Evolutionary conservation across 306 rosid genomes (phyloP).

Genomic region (Ormosia emarginata): DNA sequence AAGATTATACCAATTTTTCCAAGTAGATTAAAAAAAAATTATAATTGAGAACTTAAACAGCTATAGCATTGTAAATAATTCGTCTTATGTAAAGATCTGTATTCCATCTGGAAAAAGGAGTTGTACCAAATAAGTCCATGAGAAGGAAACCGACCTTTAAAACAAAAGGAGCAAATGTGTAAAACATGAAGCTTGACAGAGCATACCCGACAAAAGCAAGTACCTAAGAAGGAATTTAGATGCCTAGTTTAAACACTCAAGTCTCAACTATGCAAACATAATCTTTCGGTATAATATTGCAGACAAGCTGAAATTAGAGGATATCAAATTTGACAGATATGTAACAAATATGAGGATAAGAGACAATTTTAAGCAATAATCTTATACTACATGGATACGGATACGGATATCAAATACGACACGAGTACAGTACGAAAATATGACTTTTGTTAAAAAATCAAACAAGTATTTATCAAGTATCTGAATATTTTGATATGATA

Average conservation of each 20-base stretch:
- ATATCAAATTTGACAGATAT: too few species aligned
- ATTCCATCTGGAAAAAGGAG: background rate
- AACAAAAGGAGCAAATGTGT: conserved; percentile 33
- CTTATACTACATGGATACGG: too few species aligned
- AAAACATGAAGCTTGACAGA: conserved; percentile 25
- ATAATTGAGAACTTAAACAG: background rate
- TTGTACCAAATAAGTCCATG: background rate
- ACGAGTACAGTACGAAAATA: too few species aligned
- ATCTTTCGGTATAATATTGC: too few species aligned
- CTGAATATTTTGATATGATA: too few species aligned
- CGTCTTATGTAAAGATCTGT: background rate
- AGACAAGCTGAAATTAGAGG: too few species aligned
- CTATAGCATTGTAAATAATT: background rate
- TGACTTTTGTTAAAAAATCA: too few species aligned
- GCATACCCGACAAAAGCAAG: conserved; percentile 25
- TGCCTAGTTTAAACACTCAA: background rate
- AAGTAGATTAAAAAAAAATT: background rate
- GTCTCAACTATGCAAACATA: background rate
- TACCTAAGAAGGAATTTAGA: conserved; percentile 7
- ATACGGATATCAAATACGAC: too few species aligned
- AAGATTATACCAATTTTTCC: background rate
- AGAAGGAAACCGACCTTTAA: conserved; percentile 33
- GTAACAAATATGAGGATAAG: background rate
- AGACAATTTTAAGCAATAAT: background rate
- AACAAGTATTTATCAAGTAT: too few species aligned